Base-by-base conservation (phyloP, 2,329 filamentous ascomycete species). In the Pseudogymnoascus sp. region DNA sequence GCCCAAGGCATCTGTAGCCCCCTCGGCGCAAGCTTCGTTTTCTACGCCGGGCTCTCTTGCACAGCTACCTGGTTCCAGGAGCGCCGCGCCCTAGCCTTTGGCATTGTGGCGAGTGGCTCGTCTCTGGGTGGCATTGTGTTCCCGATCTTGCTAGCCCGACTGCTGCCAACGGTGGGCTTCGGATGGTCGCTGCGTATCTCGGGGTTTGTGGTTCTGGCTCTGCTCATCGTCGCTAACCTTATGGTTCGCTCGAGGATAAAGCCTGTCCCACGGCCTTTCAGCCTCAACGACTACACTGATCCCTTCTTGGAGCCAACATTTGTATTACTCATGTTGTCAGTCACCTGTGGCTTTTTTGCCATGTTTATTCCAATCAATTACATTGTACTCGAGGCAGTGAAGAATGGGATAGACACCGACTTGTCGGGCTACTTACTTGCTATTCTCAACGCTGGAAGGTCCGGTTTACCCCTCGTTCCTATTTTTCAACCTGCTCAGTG, bases 181-280 rank as follows among this genome's bases (percentile, higher is more conserved):
- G 69, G 73, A 41, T 86, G 81, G 84, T 70, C 79, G 1, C 81
- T 85, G 74, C 76, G 82, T 1, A 78, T 77, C 60, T 75, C 73
- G n/a, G 76, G 78, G 1, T 85, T 86, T 65, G 62, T 85, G 20
- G 78, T 86, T 50, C 65, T 67, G 2, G 62, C 57, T 22, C 57
- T 66, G 1, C 62, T 65, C 39, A 30, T 63, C 4, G 33, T 80
- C 62, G 72, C 74, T 5, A 70, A 76, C 5, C 63, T 64, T 1
- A 43, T 73, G 9, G 64, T 63, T 22, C 79, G 11, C 77, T 61
- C 65, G 6, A 59, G 68, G 67, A 11, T 62, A 6, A 35, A 50
- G 20, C 65, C 63, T 1, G 33, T 36, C 7, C 57, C n/a, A 6
- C 33, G 39, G 14, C 30, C 39, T 14, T 22, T 63, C n/a, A 8